These are phyloP conservation scores for Bimuria novae-zelandiae DNA, from an alignment of 2,329 filamentous ascomycete genomes.

Conservation along the genomic window DNA sequence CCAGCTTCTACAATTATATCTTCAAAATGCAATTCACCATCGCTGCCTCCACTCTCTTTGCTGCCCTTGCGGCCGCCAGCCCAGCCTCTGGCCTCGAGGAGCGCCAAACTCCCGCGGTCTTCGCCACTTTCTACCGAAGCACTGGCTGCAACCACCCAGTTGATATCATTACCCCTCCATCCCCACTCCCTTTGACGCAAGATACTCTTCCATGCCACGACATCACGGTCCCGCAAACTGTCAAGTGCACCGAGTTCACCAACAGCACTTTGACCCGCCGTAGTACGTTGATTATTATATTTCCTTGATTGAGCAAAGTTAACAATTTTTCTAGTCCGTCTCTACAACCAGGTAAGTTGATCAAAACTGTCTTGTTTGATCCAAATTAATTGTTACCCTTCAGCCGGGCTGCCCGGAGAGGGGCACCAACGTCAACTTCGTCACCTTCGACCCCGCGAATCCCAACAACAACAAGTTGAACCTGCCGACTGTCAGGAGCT, in stretches of 20 bases:
- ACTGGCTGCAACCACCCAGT: not conserved
- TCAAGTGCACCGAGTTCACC: constrained; percentile 5
- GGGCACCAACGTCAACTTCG: not conserved
- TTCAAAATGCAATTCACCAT: constrained; percentile 2
- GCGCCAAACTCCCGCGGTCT: not conserved
- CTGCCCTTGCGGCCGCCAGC: constrained; percentile 1
- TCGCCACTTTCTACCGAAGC: not conserved
- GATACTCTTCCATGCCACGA: constrained; percentile 4
- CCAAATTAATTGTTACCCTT: no score
- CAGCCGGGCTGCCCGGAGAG: not conserved
- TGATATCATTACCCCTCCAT: constrained; percentile 2
- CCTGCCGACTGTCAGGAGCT: not conserved
- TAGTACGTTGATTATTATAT: not conserved
- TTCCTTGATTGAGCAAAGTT: not conserved
- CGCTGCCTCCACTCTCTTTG: not conserved
- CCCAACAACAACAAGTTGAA: constrained; percentile 1
- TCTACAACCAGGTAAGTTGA: not conserved
- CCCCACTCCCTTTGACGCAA: not conserved
- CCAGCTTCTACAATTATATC: not conserved
- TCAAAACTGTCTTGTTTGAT: no score
- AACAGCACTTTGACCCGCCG: constrained; percentile 1
- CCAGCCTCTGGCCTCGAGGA: not conserved
- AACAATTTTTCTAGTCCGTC: not conserved
- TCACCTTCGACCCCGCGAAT: no score
- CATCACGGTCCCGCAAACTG: not conserved